Conservation (phyloP, 345 rosid species). For the Linum tenue region DNA sequence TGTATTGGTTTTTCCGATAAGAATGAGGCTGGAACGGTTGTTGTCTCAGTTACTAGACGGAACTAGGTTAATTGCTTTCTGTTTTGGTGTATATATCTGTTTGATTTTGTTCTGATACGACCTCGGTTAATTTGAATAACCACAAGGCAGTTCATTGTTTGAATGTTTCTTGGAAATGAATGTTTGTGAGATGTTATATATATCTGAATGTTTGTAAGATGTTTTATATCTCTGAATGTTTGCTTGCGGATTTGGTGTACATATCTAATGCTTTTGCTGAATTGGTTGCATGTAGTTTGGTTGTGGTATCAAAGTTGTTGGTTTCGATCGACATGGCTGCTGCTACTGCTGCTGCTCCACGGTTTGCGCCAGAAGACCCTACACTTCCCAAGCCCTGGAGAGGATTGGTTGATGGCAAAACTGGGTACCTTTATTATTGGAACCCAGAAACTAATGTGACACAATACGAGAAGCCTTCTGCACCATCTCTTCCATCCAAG, state of each 20-base stretch:
- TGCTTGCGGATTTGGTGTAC: not conserved
- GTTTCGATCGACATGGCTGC: conserved; percentile 30
- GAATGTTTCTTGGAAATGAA: too few species aligned
- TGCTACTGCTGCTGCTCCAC: conserved; percentile 45
- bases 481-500: conserved; percentile 22
- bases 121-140: not conserved
- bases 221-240: not conserved
- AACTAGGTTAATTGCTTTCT: too few species aligned
- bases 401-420: conserved; percentile 85
- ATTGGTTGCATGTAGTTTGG: not conserved
- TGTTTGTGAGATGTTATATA: not conserved
- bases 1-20: too few species aligned
- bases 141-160: not conserved
- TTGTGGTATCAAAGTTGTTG: not conserved
- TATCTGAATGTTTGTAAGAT: not conserved
- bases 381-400: conserved; percentile 96
- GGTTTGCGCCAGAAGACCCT: conserved; percentile 88
- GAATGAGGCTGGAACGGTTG: not conserved
- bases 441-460: conserved; percentile 94
- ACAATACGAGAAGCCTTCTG: conserved; percentile 72
- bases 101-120: not conserved
- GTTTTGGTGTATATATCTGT: not conserved
- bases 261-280: not conserved
- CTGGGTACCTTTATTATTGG: conserved; percentile 92
- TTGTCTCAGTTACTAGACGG: too few species aligned